Base-by-base conservation (phyloP, 345 rosid genomes). In the thale cress (Arabidopsis thaliana) region DNA sequence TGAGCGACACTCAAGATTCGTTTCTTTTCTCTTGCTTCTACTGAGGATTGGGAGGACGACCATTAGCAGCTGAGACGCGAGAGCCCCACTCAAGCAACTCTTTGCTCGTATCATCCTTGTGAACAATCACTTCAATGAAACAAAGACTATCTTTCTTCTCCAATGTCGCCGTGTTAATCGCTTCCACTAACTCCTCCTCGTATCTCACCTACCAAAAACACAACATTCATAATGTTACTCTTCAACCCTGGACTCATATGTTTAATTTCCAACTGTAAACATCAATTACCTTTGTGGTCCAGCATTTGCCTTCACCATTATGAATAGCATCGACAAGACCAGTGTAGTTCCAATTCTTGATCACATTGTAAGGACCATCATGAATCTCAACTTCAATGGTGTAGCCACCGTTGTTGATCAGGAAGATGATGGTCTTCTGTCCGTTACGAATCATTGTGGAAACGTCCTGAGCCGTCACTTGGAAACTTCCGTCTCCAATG, bases 301-400 rank as follows among this genome's bases (percentile, higher is more conserved):
- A 88, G 80, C 89, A 85, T 2, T 79, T 85, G 30, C 88, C 91
- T 76, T 86, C 80, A n/a, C 87, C 86, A 32, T 86, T 85, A 50
- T 86, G 83, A 65, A 88, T 83, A 2, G 91, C 91, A 7, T 88
- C 88, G 3, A 87, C 87, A n/a, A 85, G 75, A 14, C 53, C 89
- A 8, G 88, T 85, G 83, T 88, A 88, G 83, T 83, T 74, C 93
- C 93, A 88, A 75, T 85, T 87, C 85, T 87, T 87, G 48, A 87
- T 87, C 59, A 84, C 91, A 10, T 87, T 87, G 72, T 88, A 87
- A 5, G 93, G 91, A 7, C 91, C 93, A 4, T 88, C 87, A n/a
- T 88, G 91, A 62, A 87, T 88, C 84, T 82, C 87, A 0, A 82
- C 88, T 65, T 88, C 91, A n/a, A 81, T 87, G 9, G 89, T 87